Evolutionary conservation across 805 yeast genomes (phyloP).

Genomic region (Zygotorulaspora florentina): DNA sequence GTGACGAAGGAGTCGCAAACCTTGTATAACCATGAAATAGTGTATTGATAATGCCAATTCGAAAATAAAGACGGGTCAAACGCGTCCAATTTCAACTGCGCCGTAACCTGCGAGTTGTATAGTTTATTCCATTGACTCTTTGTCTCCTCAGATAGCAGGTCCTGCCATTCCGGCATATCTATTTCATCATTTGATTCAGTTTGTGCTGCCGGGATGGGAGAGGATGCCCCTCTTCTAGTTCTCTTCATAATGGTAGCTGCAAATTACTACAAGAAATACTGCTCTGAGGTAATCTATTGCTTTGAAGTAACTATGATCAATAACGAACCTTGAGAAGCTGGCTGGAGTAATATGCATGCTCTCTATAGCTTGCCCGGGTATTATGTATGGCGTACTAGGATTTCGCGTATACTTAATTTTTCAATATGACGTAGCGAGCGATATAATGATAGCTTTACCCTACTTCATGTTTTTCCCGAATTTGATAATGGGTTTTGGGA

Average conservation of each 20-base stretch:
- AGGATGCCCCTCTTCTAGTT: neutral
- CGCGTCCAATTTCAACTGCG: constrained; percentile 6
- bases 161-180: constrained; percentile 22
- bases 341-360: no score
- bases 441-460: neutral
- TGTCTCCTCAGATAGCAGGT: constrained; percentile 23
- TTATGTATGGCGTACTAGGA: neutral
- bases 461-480: neutral
- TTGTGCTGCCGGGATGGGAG: neutral
- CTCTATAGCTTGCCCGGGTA: no score
- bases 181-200: neutral
- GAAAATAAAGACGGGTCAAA: constrained; percentile 13
- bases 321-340: no score
- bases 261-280: neutral
- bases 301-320: no score
- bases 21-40: constrained; percentile 33
- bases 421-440: neutral
- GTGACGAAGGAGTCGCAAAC: constrained; percentile 31
- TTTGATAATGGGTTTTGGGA: neutral
- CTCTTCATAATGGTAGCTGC: constrained; percentile 3
- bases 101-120: constrained; percentile 8
- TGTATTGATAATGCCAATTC: constrained; percentile 33
- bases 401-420: neutral
- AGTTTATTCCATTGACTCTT: constrained; percentile 21
- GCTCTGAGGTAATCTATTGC: neutral